Conservation (phyloP, 495 filamentous ascomycete genomes). For the Aspergillus egyptiacus region DNA sequence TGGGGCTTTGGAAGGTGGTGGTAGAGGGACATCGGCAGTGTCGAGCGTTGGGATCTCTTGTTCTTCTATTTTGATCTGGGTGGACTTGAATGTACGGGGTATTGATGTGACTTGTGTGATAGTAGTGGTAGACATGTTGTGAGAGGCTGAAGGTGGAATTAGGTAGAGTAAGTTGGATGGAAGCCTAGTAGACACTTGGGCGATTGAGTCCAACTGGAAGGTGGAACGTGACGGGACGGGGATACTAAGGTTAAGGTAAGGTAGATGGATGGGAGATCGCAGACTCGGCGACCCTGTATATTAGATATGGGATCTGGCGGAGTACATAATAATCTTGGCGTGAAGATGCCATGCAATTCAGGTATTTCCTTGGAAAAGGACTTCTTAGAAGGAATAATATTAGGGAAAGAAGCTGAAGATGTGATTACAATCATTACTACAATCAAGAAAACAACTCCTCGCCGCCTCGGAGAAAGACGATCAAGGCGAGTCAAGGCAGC, state of each 20-base stretch:
- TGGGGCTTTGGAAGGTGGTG: slow-evolving; percentile 59
- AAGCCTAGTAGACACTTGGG: not conserved
- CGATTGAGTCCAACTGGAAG: no score
- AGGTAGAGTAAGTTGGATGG: not conserved
- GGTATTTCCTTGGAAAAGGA: not conserved
- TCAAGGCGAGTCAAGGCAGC: no score
- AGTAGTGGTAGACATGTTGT: slow-evolving; percentile 25
- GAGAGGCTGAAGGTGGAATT: no score
- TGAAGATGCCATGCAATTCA: not conserved
- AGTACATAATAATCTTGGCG: not conserved
- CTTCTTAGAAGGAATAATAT: not conserved
- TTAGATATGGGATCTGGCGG: not conserved
- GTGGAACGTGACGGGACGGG: not conserved
- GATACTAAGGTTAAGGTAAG: not conserved
- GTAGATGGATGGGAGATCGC: not conserved
- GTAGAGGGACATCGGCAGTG: slow-evolving; percentile 55
- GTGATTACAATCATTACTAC: no score
- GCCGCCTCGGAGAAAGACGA: slow-evolving; percentile 13
- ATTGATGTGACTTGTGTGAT: slow-evolving; percentile 20
- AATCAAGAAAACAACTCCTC: not conserved
- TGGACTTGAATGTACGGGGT: slow-evolving; percentile 21
- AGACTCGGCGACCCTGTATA: not conserved
- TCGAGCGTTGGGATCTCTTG: slow-evolving; percentile 24
- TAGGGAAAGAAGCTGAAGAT: no score
- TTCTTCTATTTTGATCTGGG: slow-evolving; percentile 26